phyloP scores from a whole-genome alignment of 2,329 filamentous ascomycete species.

The Trichoderma guizhouense region DNA sequence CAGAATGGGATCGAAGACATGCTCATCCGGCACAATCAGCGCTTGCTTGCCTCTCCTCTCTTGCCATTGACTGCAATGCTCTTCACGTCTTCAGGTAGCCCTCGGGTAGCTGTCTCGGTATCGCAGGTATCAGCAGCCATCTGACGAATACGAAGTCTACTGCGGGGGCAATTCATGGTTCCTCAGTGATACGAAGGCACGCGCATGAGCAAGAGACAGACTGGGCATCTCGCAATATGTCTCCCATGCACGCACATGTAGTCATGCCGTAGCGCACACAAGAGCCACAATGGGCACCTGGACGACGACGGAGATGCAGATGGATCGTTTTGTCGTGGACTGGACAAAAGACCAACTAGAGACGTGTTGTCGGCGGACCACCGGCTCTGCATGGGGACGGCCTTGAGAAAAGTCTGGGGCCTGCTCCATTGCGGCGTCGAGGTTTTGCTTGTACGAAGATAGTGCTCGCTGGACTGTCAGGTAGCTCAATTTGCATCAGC shows the following conservation, averaged over 20 bases:
- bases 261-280: slow-evolving; percentile 14
- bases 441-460: background rate
- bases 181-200: slow-evolving; percentile 17
- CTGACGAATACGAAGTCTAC: slow-evolving; percentile 21
- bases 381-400: slow-evolving; percentile 4
- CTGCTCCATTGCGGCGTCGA: slow-evolving; percentile 14
- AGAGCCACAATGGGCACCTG: background rate
- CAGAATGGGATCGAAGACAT: background rate
- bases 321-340: background rate
- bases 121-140: slow-evolving; percentile 9
- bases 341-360: background rate
- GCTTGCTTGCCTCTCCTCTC: background rate
- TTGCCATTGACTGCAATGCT: background rate
- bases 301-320: background rate
- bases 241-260: slow-evolving; percentile 13
- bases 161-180: slow-evolving; percentile 19
- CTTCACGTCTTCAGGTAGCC: background rate
- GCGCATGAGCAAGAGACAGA: slow-evolving; percentile 10
- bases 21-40: background rate
- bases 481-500: background rate
- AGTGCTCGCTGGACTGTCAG: background rate
- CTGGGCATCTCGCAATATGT: slow-evolving; percentile 15
- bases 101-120: slow-evolving; percentile 2
- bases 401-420: background rate
- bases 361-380: background rate